Percentiles rank a stretch among this genome's conserved stretches.
Conservation (phyloP, 2,329 filamentous ascomycete genomes). For the Neurospora crassa region DNA sequence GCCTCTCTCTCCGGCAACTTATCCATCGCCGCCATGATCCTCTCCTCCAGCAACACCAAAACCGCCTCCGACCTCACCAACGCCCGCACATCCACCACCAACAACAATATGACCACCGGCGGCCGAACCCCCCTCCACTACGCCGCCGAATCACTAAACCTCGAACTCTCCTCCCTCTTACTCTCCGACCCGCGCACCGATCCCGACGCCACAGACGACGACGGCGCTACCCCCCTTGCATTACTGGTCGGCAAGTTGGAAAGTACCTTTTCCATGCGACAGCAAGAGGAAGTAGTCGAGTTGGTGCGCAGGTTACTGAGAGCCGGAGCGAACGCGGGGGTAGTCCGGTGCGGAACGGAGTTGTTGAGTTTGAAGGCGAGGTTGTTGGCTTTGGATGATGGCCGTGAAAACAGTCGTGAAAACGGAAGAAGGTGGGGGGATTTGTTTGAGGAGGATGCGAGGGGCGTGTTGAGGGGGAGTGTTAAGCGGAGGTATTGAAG, state of each 20-base stretch:
- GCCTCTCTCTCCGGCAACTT: background rate
- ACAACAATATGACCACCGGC: too few species aligned
- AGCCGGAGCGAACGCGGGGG: constrained; percentile 3
- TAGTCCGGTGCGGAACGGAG: background rate
- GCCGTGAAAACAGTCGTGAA: background rate
- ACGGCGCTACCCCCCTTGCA: constrained; percentile 4
- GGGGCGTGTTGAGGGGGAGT: background rate
- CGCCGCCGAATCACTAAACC: constrained; percentile 7
- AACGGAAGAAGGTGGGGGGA: background rate
- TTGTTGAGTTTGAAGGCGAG: background rate
- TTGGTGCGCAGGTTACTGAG: constrained; percentile 7
- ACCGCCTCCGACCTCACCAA: background rate
- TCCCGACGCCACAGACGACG: background rate
- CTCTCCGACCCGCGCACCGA: background rate
- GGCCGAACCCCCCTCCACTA: constrained; percentile 11
- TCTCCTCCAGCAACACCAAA: too few species aligned
- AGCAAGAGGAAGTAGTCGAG: background rate
- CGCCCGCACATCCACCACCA: constrained; percentile 7
- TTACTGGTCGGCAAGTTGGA: constrained; percentile 1
- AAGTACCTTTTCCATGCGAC: background rate
- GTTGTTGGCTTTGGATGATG: constrained; percentile 5
- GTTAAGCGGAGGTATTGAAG: background rate
- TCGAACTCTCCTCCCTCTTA: background rate
- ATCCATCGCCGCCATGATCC: background rate
- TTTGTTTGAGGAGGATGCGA: background rate